Evolutionary conservation across 2,329 filamentous ascomycete genomes (phyloP).

Genomic region (Cytospora piceae): DNA sequence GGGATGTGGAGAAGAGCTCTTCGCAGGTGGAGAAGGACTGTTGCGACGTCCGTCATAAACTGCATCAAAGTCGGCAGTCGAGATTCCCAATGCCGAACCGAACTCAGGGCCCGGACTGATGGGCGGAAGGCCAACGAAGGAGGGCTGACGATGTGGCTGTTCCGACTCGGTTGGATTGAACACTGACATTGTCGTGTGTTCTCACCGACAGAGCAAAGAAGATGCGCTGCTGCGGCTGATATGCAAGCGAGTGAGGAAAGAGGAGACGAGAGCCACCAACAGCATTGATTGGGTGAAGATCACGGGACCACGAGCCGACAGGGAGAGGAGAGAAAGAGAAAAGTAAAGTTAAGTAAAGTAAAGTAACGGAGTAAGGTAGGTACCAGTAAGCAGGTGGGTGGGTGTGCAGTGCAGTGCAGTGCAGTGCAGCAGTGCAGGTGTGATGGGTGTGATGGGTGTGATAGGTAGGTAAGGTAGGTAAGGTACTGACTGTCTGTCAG

Average conservation of each 20-base stretch:
- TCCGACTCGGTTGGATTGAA: conserved; percentile 29
- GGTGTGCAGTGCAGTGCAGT: too few species aligned
- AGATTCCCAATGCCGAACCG: conserved; percentile 56
- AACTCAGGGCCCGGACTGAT: conserved; percentile 45
- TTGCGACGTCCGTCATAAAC: conserved; percentile 32
- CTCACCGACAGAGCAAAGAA: not conserved
- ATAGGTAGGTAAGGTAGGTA: too few species aligned
- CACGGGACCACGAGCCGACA: not conserved
- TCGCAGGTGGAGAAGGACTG: conserved; percentile 28
- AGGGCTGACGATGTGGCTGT: conserved; percentile 49
- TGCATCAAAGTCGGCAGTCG: conserved; percentile 43
- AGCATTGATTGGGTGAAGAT: conserved; percentile 2
- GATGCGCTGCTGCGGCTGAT: not conserved
- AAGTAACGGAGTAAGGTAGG: too few species aligned
- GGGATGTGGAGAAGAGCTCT: conserved; percentile 27
- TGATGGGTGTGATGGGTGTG: too few species aligned
- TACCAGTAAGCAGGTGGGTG: too few species aligned
- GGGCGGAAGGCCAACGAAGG: conserved; percentile 61
- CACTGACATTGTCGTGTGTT: conserved; percentile 25
- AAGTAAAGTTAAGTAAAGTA: too few species aligned
- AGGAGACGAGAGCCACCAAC: conserved; percentile 1
- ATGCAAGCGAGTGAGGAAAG: not conserved
- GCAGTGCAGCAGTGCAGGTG: too few species aligned
- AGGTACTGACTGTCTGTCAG: too few species aligned
- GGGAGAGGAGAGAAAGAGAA: not conserved